These are phyloP conservation scores for Neurospora sp. DNA, from an alignment of 495 filamentous ascomycete species.

Conservation along the genomic window DNA sequence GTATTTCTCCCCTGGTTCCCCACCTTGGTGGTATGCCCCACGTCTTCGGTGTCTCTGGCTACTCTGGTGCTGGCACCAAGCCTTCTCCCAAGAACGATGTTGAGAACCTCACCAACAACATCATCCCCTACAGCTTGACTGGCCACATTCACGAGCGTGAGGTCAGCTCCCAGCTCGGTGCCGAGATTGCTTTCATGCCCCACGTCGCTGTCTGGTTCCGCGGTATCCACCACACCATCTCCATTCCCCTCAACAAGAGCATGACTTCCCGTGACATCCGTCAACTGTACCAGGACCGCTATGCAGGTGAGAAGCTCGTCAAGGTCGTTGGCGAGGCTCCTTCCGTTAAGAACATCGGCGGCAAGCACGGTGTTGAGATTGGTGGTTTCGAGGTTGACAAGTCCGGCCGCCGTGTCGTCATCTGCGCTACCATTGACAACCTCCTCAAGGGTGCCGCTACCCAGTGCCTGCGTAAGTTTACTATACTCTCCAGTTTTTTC, in stretches of 20 bases:
- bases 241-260: constrained; percentile 70
- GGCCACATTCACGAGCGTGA: constrained; percentile 96
- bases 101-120: constrained; percentile 72
- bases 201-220: constrained; percentile 98
- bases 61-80: constrained; percentile 95
- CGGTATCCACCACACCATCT: constrained; percentile 88
- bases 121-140: constrained; percentile 87
- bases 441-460: constrained; percentile 93
- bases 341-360: constrained; percentile 76
- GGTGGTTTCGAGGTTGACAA: constrained; percentile 90
- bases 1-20: constrained; percentile 72
- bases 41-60: constrained; percentile 88
- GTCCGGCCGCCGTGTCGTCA: constrained; percentile 78
- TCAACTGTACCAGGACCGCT: constrained; percentile 90
- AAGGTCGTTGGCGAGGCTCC: constrained; percentile 86
- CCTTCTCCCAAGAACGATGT: constrained; percentile 94
- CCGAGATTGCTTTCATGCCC: constrained; percentile 76
- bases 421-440: constrained; percentile 98
- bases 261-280: constrained; percentile 89
- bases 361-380: constrained; percentile 89
- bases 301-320: constrained; percentile 88
- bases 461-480: constrained; percentile 77
- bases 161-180: constrained; percentile 69
- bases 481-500: not conserved
- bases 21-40: constrained; percentile 74